Evolutionary conservation across 139 green algal species (phyloP), one percentile per base, ranked within the genome.

Genomic region (Penium margaritaceum): DNA sequence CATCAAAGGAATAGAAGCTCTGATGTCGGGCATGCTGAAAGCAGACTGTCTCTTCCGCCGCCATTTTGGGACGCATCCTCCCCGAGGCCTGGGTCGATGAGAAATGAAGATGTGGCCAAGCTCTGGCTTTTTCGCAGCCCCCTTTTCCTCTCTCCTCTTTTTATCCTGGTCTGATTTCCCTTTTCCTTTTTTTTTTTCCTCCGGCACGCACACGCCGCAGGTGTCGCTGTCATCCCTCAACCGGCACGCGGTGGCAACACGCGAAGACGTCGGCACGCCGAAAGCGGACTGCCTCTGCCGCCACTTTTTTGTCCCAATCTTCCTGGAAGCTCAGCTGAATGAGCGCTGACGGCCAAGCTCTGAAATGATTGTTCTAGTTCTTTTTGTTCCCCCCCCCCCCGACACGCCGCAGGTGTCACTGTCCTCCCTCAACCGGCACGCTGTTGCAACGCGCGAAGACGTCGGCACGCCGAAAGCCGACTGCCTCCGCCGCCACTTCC

Each of bases 401-500:
- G 15, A n/a, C 15, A n/a, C 30, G 4, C 6, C 7, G n/a, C 70
- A 77, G 64, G 73, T 80, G 35, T 76, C 90, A 0, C 78, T 96
- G 1, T 95, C 89, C n/a, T 93, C 90, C 0, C 84, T 96, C 0
- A 96, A 96, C 71, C 84, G 94, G 2, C 94, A 98, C 74, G 93
- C 91, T 19, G 81, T 95, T 24, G 94, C 94, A 24, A 96, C 91
- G 1, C 81, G 94, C 0, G 80, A 63, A 19, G 94, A 98, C 74
- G 94, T 98, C 7, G 94, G 94, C 29, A 90, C 82, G 0, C 78
- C 93, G 41, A 98, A 98, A 69, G 90, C 67, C 33, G 29, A 69
- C n/a, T 70, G 58, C 67, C 75, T 98, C 57, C 83, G 79, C 27
- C 72, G 72, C 2, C 89, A 96, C 63, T 97, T 98, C 43, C 24